Conservation (phyloP, 768 basidiomycete genomes). For the Boletellus ananas region DNA sequence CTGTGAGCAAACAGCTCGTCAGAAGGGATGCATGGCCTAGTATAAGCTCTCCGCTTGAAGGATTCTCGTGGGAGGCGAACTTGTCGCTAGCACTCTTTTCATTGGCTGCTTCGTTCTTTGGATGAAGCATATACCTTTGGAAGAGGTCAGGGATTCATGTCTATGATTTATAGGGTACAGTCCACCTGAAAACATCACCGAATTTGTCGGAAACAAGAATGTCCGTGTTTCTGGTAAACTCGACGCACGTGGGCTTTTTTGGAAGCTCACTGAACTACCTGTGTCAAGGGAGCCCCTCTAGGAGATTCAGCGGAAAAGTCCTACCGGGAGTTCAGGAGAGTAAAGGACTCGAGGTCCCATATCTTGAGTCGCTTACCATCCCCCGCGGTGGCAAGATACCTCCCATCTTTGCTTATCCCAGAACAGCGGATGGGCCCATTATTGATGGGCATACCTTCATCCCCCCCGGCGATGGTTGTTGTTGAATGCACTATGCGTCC, state of each 20-base stretch:
- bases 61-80: conserved; percentile 61
- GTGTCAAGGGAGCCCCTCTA: not conserved
- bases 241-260: conserved; percentile 74
- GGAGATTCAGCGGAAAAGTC: conserved; percentile 6
- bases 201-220: conserved; percentile 92
- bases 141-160: not conserved
- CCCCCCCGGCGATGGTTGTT: conserved; percentile 26
- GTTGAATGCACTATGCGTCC: conserved; percentile 51
- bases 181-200: conserved; percentile 85
- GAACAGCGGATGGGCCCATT: conserved; percentile 60
- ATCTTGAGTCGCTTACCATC: conserved; percentile 84
- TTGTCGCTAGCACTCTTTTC: conserved; percentile 32
- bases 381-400: conserved; percentile 56
- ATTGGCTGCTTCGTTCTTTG: conserved; percentile 4
- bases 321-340: conserved; percentile 61
- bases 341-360: conserved; percentile 59
- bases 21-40: conserved; percentile 89
- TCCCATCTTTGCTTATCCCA: conserved; percentile 42
- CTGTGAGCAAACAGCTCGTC: conserved; percentile 65
- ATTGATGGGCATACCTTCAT: conserved; percentile 35
- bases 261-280: conserved; percentile 59
- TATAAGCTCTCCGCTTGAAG: conserved; percentile 63
- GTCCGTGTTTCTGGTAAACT: conserved; percentile 57
- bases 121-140: conserved; percentile 59
- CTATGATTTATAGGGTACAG: not conserved